Evolutionary conservation across 768 basidiomycete genomes (phyloP).

Genomic region (Hypsizygus marmoreus): DNA sequence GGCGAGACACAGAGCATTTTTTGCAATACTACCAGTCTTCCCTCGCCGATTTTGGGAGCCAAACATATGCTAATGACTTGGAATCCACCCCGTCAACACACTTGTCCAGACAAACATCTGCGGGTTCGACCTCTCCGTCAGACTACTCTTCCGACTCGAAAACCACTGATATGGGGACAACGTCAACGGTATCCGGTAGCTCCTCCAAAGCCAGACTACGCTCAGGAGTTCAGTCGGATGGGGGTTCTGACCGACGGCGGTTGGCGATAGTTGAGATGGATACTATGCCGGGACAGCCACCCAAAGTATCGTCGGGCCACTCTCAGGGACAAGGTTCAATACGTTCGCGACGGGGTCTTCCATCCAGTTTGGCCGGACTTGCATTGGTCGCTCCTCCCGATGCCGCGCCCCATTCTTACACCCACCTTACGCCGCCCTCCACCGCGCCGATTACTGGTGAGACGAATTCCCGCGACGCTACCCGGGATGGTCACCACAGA

Average conservation of each 20-base stretch:
- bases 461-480: conserved; percentile 6
- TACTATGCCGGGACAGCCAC: conserved; percentile 30
- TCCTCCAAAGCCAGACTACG: conserved; percentile 38
- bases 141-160: conserved; percentile 53
- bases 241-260: conserved; percentile 63
- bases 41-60: conserved; percentile 43
- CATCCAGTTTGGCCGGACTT: conserved; percentile 48
- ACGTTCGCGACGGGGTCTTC: conserved; percentile 41
- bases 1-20: conserved; percentile 17
- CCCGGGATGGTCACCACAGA: conserved; percentile 36
- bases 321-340: conserved; percentile 30
- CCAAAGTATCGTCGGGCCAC: conserved; percentile 27
- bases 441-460: conserved; percentile 43
- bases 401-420: conserved; percentile 54
- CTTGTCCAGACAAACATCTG: conserved; percentile 30
- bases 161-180: conserved; percentile 16
- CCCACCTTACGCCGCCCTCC: conserved; percentile 54
- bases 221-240: conserved; percentile 56
- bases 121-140: conserved; percentile 45
- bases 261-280: conserved; percentile 70
- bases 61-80: conserved; percentile 24
- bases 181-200: conserved; percentile 26
- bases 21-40: conserved; percentile 54
- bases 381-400: conserved; percentile 77
- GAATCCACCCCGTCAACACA: conserved; percentile 20